Evolutionary conservation across 2,329 filamentous ascomycete genomes (phyloP).

Genomic region (Microsporum canis): DNA sequence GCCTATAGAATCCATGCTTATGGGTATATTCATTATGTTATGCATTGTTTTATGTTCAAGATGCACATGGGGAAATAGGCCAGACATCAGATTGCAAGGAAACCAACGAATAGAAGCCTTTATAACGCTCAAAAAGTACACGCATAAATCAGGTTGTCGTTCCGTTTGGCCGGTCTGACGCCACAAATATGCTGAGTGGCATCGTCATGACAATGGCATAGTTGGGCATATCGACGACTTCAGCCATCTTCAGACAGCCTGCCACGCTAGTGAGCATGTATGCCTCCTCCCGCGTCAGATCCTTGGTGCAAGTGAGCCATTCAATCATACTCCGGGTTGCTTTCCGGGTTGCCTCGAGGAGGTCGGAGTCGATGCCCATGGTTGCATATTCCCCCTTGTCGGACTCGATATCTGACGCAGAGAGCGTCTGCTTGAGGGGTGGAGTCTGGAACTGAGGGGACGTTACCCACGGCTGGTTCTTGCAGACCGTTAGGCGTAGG

Average conservation of each 20-base stretch:
- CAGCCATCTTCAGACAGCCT: slow-evolving; percentile 41
- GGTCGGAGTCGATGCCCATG: slow-evolving; percentile 39
- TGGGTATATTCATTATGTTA: not conserved
- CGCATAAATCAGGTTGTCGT: not conserved
- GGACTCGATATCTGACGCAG: slow-evolving; percentile 18
- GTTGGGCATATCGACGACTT: slow-evolving; percentile 46
- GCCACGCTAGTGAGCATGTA: slow-evolving; percentile 45
- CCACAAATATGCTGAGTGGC: slow-evolving; percentile 39
- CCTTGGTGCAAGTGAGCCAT: slow-evolving; percentile 40
- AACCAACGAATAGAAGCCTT: not conserved
- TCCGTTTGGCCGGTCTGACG: not conserved
- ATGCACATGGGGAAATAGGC: not conserved
- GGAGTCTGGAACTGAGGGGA: slow-evolving; percentile 40
- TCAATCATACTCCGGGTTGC: slow-evolving; percentile 40
- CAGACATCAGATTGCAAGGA: not conserved
- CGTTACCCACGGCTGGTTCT: slow-evolving; percentile 37
- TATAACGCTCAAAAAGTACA: not conserved
- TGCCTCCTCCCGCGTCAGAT: slow-evolving; percentile 37
- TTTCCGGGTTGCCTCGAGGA: slow-evolving; percentile 40
- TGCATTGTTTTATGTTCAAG: not conserved
- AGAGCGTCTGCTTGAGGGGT: slow-evolving; percentile 15
- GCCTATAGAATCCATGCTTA: not conserved
- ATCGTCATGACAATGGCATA: slow-evolving; percentile 42
- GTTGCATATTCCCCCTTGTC: slow-evolving; percentile 37
- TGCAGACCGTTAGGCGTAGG: slow-evolving; percentile 40